These are phyloP conservation scores for Tuber brumale DNA, from an alignment of 495 filamentous ascomycete species.

Conservation along the genomic window DNA sequence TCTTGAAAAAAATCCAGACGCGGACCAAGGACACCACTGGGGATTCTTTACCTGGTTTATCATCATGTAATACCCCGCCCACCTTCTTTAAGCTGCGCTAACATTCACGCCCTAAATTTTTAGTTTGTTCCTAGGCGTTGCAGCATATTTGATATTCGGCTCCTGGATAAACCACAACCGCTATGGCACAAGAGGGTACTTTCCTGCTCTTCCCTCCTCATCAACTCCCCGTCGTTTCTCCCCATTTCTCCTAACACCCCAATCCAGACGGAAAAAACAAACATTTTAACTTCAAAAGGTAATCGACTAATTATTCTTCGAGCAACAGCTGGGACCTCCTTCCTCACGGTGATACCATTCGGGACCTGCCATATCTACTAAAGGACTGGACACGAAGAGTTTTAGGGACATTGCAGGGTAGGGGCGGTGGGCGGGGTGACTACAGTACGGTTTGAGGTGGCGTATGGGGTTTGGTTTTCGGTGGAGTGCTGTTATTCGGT, in stretches of 20 bases:
- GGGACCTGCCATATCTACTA: slow-evolving; percentile 84
- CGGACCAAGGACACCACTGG: slow-evolving; percentile 53
- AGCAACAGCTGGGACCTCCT: slow-evolving; percentile 73
- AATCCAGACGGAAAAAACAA: slow-evolving; percentile 6
- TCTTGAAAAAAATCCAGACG: slow-evolving; percentile 36
- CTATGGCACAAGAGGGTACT: slow-evolving; percentile 68
- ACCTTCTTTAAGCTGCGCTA: background rate
- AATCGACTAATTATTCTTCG: slow-evolving; percentile 20
- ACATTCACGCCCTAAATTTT: background rate
- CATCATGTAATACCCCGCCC: slow-evolving; percentile 62
- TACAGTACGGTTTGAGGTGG: slow-evolving; percentile 77
- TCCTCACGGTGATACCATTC: slow-evolving; percentile 84
- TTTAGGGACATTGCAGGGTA: slow-evolving; percentile 74
- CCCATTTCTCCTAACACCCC: slow-evolving; percentile 5
- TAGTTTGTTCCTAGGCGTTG: slow-evolving; percentile 75
- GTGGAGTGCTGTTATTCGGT: background rate
- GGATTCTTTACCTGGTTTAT: slow-evolving; percentile 98
- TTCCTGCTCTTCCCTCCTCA: slow-evolving; percentile 5
- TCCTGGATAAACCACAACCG: slow-evolving; percentile 99
- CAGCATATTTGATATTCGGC: slow-evolving; percentile 93
- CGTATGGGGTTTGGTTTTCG: background rate
- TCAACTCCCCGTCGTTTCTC: slow-evolving; percentile 1
- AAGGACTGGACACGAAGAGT: slow-evolving; percentile 78
- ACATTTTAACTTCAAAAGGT: slow-evolving; percentile 16
- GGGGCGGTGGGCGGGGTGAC: slow-evolving; percentile 69